Conservation (phyloP, 75 land plant species). For the Pinus taeda region DNA sequence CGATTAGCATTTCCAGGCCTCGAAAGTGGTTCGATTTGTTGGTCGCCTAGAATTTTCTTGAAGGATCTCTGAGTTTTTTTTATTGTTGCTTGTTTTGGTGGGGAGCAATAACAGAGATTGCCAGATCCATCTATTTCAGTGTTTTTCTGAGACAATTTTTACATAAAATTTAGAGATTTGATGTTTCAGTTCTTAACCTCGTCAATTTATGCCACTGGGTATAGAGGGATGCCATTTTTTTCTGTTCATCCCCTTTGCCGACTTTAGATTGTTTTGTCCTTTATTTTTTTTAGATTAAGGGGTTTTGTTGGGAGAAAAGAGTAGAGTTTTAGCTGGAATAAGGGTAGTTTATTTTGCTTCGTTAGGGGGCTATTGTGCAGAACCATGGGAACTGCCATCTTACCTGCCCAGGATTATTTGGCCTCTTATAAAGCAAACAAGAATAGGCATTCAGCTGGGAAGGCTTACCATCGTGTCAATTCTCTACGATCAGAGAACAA, state of each 20-base stretch:
- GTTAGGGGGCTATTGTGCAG: background rate
- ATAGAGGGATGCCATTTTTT: conserved; percentile 4
- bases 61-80: background rate
- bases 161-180: background rate
- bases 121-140: background rate
- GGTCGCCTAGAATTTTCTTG: background rate
- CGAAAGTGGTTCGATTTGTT: background rate
- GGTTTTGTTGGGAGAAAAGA: background rate
- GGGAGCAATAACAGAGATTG: background rate
- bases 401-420: conserved; percentile 3
- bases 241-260: background rate
- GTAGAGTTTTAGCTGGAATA: background rate
- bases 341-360: background rate
- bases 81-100: background rate
- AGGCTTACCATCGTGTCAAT: background rate
- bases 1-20: background rate
- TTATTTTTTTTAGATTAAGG: background rate
- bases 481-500: background rate
- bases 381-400: conserved; percentile 10
- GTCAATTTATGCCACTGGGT: background rate
- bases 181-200: background rate
- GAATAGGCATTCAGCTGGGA: background rate
- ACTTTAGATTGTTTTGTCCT: background rate
- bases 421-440: background rate
- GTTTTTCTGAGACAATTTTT: background rate